These are phyloP conservation scores for Epichloe aotearoae DNA, from an alignment of 2,329 filamentous ascomycete genomes.

Conservation along the genomic window DNA sequence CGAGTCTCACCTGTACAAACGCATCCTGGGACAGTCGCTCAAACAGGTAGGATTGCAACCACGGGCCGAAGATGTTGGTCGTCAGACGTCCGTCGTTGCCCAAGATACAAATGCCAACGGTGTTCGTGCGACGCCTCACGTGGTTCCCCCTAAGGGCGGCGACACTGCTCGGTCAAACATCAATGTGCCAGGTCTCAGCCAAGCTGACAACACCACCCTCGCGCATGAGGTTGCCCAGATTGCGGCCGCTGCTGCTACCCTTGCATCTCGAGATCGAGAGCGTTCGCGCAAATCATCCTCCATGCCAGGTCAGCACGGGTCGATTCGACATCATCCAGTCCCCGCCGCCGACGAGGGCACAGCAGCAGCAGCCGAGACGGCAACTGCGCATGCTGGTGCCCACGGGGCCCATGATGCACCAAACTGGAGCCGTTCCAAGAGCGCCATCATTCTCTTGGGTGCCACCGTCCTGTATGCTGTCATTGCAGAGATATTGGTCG, in stretches of 20 bases:
- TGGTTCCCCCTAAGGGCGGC: conserved; percentile 63
- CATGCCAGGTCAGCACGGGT: conserved; percentile 13
- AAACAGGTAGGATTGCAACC: conserved; percentile 62
- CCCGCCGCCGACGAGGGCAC: conserved; percentile 21
- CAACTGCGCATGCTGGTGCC: conserved; percentile 20
- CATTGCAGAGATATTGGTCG: conserved; percentile 91
- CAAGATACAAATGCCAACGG: conserved; percentile 28
- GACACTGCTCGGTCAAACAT: conserved; percentile 30
- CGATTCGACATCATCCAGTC: conserved; percentile 13
- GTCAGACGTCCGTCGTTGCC: conserved; percentile 24
- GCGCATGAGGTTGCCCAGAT: conserved; percentile 86
- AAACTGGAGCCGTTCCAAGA: conserved; percentile 92
- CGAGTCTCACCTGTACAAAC: conserved; percentile 81
- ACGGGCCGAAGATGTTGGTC: conserved; percentile 33
- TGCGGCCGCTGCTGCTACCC: conserved; percentile 77
- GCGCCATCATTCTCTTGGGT: conserved; percentile 72
- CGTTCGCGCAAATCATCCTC: conserved; percentile 24
- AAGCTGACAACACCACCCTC: conserved; percentile 68
- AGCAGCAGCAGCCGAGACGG: conserved; percentile 17
- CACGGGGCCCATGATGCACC: conserved; percentile 89
- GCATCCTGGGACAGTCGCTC: conserved; percentile 80
- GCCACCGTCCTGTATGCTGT: conserved; percentile 91
- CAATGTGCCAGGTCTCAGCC: conserved; percentile 57
- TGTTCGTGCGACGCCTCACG: conserved; percentile 44
- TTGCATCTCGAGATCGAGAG: conserved; percentile 62